A percentile compares a stretch with the other conserved stretches of the same genome.
Conservation (phyloP, 1,139 yeast species). For the Yamadazyma blattariae region DNA sequence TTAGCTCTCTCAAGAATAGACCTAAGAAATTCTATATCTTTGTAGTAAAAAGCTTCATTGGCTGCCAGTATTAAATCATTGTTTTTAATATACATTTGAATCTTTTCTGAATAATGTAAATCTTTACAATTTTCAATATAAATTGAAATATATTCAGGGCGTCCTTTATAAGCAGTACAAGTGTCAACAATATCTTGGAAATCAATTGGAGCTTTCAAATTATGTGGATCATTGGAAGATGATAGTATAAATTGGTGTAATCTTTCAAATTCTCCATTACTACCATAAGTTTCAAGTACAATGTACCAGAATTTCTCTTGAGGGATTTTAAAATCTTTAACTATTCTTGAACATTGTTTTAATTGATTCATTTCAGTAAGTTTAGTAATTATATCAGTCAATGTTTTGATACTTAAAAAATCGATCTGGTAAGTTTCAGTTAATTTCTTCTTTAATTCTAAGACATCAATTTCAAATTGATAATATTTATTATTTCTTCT, state of each 20-base stretch:
- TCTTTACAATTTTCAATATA: conserved; percentile 34
- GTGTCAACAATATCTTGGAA: conserved; percentile 61
- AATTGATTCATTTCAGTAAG: conserved; percentile 59
- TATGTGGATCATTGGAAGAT: conserved; percentile 16
- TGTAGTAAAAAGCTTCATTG: conserved; percentile 55
- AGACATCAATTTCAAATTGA: conserved; percentile 50
- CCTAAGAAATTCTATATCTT: conserved; percentile 46
- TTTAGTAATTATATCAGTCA: conserved; percentile 52
- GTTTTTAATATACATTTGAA: conserved; percentile 50
- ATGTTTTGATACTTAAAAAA: conserved; percentile 50
- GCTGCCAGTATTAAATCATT: conserved; percentile 57
- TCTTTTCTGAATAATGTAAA: conserved; percentile 36
- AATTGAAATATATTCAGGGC: conserved; percentile 31
- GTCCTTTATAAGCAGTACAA: conserved; percentile 50
- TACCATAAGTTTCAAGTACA: conserved; percentile 53
- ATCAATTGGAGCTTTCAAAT: conserved; percentile 71
- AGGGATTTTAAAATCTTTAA: conserved; percentile 60
- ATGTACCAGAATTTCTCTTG: conserved; percentile 65
- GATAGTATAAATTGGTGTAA: conserved; percentile 47
- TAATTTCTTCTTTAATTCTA: conserved; percentile 51
- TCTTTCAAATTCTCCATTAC: conserved; percentile 58
- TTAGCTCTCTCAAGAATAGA: conserved; percentile 25
- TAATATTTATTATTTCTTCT: conserved; percentile 27
- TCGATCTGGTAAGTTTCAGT: conserved; percentile 53
- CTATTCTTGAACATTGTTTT: conserved; percentile 53